Evolutionary conservation across 139 green algal genomes (phyloP).

Genomic region (Pedinophyceae sp.): DNA sequence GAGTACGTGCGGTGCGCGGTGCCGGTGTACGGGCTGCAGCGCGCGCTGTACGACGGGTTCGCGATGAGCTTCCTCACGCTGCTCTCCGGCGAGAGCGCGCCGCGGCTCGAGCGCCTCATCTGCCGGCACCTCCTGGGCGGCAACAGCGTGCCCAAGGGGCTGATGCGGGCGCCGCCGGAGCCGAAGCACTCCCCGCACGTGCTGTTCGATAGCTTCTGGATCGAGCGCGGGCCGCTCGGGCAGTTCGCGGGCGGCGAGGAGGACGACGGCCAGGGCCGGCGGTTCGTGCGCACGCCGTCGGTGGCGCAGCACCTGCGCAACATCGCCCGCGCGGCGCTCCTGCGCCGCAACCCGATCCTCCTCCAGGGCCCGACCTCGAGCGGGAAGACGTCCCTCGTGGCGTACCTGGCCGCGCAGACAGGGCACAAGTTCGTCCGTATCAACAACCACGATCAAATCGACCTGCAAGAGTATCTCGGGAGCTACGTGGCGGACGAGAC

Average conservation of each 20-base stretch:
- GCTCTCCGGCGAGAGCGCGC: conserved; percentile 26
- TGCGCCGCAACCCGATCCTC: conserved; percentile 25
- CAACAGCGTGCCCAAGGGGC: conserved; percentile 14
- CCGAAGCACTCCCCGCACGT: conserved; percentile 25
- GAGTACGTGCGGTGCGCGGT: conserved; percentile 58
- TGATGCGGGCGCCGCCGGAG: conserved; percentile 27
- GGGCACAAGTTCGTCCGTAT: conserved; percentile 87
- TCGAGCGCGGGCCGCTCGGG: conserved; percentile 30
- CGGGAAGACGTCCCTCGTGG: conserved; percentile 93
- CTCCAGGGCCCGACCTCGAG: conserved; percentile 84
- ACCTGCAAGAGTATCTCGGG: conserved; percentile 97
- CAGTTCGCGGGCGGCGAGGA: conserved; percentile 5
- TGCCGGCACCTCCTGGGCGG: conserved; percentile 30
- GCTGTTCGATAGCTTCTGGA: conserved; percentile 88
- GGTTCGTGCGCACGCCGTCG: conserved; percentile 73
- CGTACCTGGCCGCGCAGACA: conserved; percentile 78
- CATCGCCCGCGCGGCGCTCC: conserved; percentile 72
- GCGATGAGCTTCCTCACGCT: conserved; percentile 89
- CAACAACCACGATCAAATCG: conserved; percentile 99
- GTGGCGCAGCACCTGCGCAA: conserved; percentile 69
- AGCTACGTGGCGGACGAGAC: conserved; percentile 58
- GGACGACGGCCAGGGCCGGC: conserved; percentile 25
- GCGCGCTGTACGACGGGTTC: conserved; percentile 79
- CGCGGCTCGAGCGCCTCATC: conserved; percentile 53
- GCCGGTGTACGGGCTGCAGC: conserved; percentile 69